Conservation (phyloP, 768 basidiomycete genomes). For the Tulasnella sp. region DNA sequence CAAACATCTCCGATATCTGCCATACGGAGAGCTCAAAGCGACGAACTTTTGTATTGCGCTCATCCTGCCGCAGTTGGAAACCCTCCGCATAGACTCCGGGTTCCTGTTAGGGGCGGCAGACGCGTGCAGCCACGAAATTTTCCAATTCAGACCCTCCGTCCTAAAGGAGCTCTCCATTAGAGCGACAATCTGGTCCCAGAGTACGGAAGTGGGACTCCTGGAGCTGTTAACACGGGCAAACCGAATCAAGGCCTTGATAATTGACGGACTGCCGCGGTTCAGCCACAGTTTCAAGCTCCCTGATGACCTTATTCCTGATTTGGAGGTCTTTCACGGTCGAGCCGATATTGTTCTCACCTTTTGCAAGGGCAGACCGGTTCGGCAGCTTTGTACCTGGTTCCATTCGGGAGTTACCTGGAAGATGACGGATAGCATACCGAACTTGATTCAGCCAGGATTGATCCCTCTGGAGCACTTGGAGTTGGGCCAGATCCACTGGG, state of each 20-base stretch:
- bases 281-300: too few relatives aligned
- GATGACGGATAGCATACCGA: too few relatives aligned
- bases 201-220: background rate
- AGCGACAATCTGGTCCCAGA: background rate
- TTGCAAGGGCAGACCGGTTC: too few relatives aligned
- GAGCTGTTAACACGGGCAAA: background rate
- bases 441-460: too few relatives aligned
- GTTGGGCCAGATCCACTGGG: too few relatives aligned
- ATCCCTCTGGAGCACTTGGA: too few relatives aligned
- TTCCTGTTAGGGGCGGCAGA: background rate
- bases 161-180: background rate
- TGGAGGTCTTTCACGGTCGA: too few relatives aligned
- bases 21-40: too few relatives aligned
- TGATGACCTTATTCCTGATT: too few relatives aligned
- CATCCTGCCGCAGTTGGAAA: background rate
- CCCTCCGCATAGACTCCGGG: background rate
- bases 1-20: background rate
- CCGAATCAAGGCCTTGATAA: background rate
- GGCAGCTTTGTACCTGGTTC: too few relatives aligned
- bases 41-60: background rate
- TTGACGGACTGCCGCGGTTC: background rate
- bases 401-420: too few relatives aligned
- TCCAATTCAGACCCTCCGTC: background rate
- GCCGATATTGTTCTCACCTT: too few relatives aligned
- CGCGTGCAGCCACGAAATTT: background rate